phyloP scores from a whole-genome alignment of 2,329 filamentous ascomycete genomes.

The Trichocomaceae sp. region DNA sequence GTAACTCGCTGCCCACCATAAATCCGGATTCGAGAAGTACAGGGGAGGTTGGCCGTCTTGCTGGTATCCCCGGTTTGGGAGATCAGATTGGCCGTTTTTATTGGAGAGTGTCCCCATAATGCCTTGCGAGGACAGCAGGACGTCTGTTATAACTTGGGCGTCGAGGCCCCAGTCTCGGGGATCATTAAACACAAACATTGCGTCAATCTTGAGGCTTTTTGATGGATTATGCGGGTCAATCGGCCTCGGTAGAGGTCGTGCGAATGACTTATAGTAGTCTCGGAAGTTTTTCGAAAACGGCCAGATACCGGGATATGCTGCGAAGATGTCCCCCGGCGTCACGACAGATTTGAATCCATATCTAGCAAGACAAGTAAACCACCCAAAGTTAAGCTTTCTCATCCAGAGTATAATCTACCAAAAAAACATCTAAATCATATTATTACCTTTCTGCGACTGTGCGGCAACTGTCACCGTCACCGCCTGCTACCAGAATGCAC shows the following conservation, averaged over 20 bases:
- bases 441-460: conserved; percentile 61
- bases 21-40: conserved; percentile 85
- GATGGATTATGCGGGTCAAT: conserved; percentile 36
- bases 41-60: conserved; percentile 71
- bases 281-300: conserved; percentile 68
- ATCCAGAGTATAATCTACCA: not conserved
- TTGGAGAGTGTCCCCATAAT: conserved; percentile 71
- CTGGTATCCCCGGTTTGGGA: conserved; percentile 73
- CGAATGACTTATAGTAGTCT: conserved; percentile 52
- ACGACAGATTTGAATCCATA: conserved; percentile 77
- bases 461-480: conserved; percentile 60
- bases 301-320: conserved; percentile 67
- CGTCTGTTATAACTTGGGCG: conserved; percentile 73
- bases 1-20: conserved; percentile 82
- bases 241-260: conserved; percentile 30
- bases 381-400: not conserved
- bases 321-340: conserved; percentile 76
- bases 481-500: conserved; percentile 69
- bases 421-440: not conserved
- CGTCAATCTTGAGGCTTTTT: conserved; percentile 68
- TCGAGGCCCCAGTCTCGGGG: conserved; percentile 94
- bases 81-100: conserved; percentile 58
- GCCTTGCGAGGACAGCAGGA: conserved; percentile 72
- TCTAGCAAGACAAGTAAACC: too few relatives aligned
- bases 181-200: conserved; percentile 91